These are phyloP conservation scores for Leccinum obscurum DNA, from an alignment of 768 basidiomycete genomes.

Conservation along the genomic window DNA sequence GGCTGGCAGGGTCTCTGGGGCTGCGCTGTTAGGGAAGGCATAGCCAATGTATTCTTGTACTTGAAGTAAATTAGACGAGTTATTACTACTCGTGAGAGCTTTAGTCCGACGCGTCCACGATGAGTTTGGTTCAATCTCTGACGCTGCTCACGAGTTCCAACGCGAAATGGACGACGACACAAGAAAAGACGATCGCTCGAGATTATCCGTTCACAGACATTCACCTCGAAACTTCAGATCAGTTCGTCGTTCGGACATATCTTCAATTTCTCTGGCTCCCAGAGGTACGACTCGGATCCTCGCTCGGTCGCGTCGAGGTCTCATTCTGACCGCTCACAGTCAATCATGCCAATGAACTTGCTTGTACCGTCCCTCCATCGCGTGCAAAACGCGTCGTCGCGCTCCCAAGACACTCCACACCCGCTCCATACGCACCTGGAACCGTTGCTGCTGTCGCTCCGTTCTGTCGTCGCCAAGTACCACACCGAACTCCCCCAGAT, in stretches of 20 bases:
- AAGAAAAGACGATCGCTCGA: constrained; percentile 55
- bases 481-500: constrained; percentile 61
- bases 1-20: constrained; percentile 52
- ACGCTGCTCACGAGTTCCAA: constrained; percentile 24
- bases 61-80: background rate
- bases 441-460: constrained; percentile 61
- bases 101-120: constrained; percentile 7
- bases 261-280: constrained; percentile 80
- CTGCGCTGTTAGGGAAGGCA: constrained; percentile 9
- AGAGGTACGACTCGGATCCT: constrained; percentile 45
- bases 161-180: constrained; percentile 54
- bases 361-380: constrained; percentile 58
- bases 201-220: constrained; percentile 56
- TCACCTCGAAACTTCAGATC: constrained; percentile 48
- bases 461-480: constrained; percentile 57
- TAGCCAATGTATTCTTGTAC: constrained; percentile 1
- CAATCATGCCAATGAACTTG: constrained; percentile 64
- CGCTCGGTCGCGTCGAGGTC: background rate
- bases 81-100: background rate
- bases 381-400: constrained; percentile 38
- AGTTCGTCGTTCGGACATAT: constrained; percentile 63
- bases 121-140: constrained; percentile 21
- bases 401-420: constrained; percentile 39
- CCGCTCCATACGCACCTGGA: constrained; percentile 60
- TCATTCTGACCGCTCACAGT: constrained; percentile 42